Evolutionary conservation across 1,284 basidiomycete genomes (phyloP).

Genomic region (Tremellales sp.): DNA sequence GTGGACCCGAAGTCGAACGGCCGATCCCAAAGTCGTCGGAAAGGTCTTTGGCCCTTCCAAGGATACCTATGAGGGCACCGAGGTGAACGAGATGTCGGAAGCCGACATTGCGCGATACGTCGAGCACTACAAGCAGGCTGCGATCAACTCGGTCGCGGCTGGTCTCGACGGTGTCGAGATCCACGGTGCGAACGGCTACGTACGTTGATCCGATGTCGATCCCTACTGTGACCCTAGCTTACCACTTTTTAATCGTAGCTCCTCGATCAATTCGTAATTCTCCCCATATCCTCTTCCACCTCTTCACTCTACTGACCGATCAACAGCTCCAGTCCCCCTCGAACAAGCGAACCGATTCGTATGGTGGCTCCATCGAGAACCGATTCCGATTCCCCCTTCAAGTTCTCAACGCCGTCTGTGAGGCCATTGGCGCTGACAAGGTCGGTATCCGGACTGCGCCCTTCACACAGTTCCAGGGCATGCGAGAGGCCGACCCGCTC

Average conservation of each 20-base stretch:
- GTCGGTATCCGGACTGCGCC: conserved; percentile 58
- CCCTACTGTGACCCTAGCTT: neutral
- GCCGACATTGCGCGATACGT: conserved; percentile 49
- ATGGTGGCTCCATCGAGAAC: conserved; percentile 59
- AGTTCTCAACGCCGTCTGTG: conserved; percentile 52
- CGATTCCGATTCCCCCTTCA: conserved; percentile 55
- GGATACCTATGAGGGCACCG: too few species aligned
- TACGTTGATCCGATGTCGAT: neutral
- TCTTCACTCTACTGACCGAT: conserved; percentile 46
- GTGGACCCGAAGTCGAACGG: conserved; percentile 13
- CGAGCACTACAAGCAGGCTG: conserved; percentile 53
- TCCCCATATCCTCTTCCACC: conserved; percentile 53
- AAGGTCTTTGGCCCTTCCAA: conserved; percentile 4
- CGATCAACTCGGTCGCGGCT: conserved; percentile 56
- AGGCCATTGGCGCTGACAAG: conserved; percentile 54
- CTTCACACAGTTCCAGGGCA: conserved; percentile 52
- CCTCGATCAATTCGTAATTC: conserved; percentile 32
- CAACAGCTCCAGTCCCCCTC: conserved; percentile 58
- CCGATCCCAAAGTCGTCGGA: conserved; percentile 10
- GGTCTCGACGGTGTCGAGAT: conserved; percentile 65
- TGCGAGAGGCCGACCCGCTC: conserved; percentile 51
- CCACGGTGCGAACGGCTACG: conserved; percentile 42
- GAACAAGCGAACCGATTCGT: conserved; percentile 60
- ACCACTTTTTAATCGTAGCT: conserved; percentile 13
- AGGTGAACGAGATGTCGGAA: conserved; percentile 20